Evolutionary conservation across 345 rosid species (phyloP), one percentile per base, ranked within the genome.

Genomic region (Boechera stricta): DNA sequence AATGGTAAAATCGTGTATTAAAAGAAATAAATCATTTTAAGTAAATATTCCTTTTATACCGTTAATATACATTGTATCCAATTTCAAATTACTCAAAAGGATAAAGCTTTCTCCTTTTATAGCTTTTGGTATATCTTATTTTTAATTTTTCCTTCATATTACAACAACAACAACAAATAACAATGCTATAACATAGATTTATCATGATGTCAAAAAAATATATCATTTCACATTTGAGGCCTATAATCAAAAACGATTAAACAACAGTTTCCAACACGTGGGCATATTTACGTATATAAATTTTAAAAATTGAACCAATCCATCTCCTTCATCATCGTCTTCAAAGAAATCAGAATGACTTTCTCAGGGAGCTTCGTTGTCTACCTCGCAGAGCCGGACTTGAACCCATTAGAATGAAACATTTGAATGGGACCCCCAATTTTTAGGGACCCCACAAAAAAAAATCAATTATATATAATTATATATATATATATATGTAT

Each of bases 271-370:
- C 3, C 7, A 15, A 45, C 18, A n/a, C 51, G 51, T 15, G 51
- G n/a, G n/a, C 0, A 45, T 31, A 45, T 1, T 13, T 45, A 13
- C 49, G 18, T 15, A 15, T 42, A 45, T 15, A 13, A 13, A 45
- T 42, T 10, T 10, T 0, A 45, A 45, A 45, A 45, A 45, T 45
- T 6, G 18, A 12, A 15, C 47, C 3, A 2, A 45, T 45, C 16
- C 39, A 33, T 29, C 38, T 57, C 39, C 38, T 15, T 9, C 61
- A 8, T 21, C 73, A 9, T 38, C 9, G 33, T 29, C 62, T 63
- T 73, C 42, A 53, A 45, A n/a, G 3, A n/a, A 47, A n/a, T 47
- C 21, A 47, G 10, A n/a, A 77, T 70, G 76, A 63, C 15, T 24
- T 11, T 54, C 69, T 60, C 55, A 13, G 5, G 39, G 39, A 45